Base-by-base conservation (phyloP, 139 green algal genomes). In the Coelastrella sp. region DNA sequence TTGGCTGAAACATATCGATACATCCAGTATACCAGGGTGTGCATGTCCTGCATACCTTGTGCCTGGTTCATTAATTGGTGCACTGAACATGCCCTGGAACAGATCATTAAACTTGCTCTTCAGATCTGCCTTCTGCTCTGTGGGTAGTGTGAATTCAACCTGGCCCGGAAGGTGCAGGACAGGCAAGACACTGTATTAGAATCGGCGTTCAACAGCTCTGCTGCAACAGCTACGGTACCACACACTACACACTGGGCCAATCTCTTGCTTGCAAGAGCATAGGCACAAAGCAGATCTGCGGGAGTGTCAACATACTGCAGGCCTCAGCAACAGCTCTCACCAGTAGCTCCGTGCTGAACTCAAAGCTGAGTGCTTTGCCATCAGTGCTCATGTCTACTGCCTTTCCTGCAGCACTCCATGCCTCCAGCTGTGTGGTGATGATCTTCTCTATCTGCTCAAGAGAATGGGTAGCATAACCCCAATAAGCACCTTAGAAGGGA, bases 281-380 rank as follows among this genome's bases (percentile, higher is more conserved):
- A n/a, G n/a, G n/a, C n/a, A n/a, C n/a, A n/a, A n/a, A n/a, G n/a
- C n/a, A n/a, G n/a, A n/a, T n/a, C n/a, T n/a, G n/a, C 37, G 17
- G 68, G 37, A 30, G 9, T 23, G 15, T 41, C 19, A 30, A 80
- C n/a, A 48, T 15, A 40, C 13, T 62, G 69, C 69, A 57, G 17
- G 48, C 13, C 48, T 15, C 17, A 57, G 13, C 13, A 23, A 2
- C 48, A 57, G 13, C 48, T 23, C 17, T 80, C 32, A 64, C 72
- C 72, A 80, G 72, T 48, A 80, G 72, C 17, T 80, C 38, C 23
- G 72, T 80, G 72, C 72, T 80, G 72, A 80, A 80, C 30, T 80
- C 72, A 35, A 80, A 66, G 30, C 45, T 67, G 35, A 67, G 48
- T 8, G 40, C 30, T 15, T 45, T 66, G 17, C 48, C 45, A 19